Evolutionary conservation across 192 early-diverging fungal genomes (phyloP).

Genomic region (Coemansia sp.): DNA sequence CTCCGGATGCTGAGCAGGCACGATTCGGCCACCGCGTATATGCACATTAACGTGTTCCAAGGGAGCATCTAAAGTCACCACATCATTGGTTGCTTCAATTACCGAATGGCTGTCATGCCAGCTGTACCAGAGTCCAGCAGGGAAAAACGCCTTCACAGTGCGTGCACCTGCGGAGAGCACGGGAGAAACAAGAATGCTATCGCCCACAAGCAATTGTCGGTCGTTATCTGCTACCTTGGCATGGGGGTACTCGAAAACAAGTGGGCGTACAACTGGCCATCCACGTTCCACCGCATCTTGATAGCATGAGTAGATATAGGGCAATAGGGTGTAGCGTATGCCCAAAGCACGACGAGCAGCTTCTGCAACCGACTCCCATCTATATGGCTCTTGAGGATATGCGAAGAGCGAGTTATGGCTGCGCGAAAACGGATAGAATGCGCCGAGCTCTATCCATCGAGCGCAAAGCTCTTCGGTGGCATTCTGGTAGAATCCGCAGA

Average conservation of each 20-base stretch:
- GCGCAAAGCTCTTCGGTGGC: constrained; percentile 63
- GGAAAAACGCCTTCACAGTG: constrained; percentile 62
- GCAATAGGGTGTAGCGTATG: constrained; percentile 60
- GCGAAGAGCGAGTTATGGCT: constrained; percentile 60
- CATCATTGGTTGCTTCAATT: constrained; percentile 14
- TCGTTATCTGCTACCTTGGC: constrained; percentile 50
- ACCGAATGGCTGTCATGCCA: constrained; percentile 37
- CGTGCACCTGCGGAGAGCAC: constrained; percentile 52
- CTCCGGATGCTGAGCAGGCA: constrained; percentile 54
- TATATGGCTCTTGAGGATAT: constrained; percentile 60
- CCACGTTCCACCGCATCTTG: constrained; percentile 54
- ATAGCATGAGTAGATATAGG: constrained; percentile 62
- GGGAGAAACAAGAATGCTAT: constrained; percentile 59
- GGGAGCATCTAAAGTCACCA: constrained; percentile 50
- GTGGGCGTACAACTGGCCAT: constrained; percentile 56
- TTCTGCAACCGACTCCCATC: constrained; percentile 58
- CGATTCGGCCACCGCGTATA: constrained; percentile 59
- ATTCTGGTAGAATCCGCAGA: constrained; percentile 65
- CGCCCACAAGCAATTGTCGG: constrained; percentile 61
- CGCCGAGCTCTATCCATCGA: constrained; percentile 63
- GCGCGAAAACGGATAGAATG: constrained; percentile 63
- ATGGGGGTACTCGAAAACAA: constrained; percentile 57
- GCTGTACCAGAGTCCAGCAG: constrained; percentile 64
- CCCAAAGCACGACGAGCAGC: constrained; percentile 53
- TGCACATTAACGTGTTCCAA: constrained; percentile 61